These are phyloP conservation scores for Aspergillus viridinutans DNA, from an alignment of 2,329 filamentous ascomycete species.

Conservation along the genomic window DNA sequence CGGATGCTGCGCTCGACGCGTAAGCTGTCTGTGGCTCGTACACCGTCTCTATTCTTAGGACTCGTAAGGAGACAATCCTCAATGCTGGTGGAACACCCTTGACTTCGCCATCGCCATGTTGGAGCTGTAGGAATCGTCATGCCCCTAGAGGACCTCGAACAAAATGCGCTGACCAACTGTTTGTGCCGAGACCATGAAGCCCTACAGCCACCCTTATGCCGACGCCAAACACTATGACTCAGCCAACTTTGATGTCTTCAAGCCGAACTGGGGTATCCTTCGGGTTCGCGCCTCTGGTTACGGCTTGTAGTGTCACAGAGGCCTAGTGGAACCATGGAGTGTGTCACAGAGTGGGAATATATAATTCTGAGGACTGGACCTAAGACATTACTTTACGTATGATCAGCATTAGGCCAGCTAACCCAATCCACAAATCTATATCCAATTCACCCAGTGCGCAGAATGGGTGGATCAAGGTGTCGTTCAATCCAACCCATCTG, in stretches of 20 bases:
- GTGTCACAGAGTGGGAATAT: too few species aligned
- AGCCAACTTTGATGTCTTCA: conserved; percentile 13
- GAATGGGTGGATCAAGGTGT: too few species aligned
- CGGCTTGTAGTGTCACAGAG: conserved; percentile 15
- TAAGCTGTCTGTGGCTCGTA: conserved; percentile 8
- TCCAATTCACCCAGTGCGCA: too few species aligned
- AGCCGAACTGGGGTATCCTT: conserved; percentile 7
- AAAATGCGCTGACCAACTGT: neutral
- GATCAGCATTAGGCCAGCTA: too few species aligned
- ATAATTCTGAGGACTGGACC: too few species aligned
- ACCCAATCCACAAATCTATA: too few species aligned
- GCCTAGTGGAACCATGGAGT: conserved; percentile 17
- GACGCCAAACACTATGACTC: conserved; percentile 17
- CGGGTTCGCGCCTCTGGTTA: conserved; percentile 2
- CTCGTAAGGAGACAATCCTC: conserved; percentile 22
- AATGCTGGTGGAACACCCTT: conserved; percentile 23
- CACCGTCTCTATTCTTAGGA: conserved; percentile 17
- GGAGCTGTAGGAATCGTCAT: conserved; percentile 17
- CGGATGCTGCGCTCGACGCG: neutral
- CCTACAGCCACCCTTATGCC: conserved; percentile 21
- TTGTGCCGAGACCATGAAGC: conserved; percentile 8
- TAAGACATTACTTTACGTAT: too few species aligned
- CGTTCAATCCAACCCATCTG: too few species aligned
- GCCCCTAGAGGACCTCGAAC: neutral
- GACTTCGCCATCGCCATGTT: conserved; percentile 33